phyloP scores from a whole-genome alignment of 106 monocot species.

The Acorus gramineus region DNA sequence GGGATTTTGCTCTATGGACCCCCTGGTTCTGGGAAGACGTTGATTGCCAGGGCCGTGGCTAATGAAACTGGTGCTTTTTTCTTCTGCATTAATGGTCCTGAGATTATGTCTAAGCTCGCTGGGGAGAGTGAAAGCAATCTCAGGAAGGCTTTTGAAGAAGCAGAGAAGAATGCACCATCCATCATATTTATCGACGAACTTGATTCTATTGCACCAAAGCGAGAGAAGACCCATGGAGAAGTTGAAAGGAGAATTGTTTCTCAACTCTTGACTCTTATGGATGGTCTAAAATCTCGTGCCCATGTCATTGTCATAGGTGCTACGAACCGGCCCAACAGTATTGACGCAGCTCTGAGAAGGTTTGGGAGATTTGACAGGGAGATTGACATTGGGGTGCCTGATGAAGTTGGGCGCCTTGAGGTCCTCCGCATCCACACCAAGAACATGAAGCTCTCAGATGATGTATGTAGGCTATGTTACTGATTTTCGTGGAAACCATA shows the following conservation, averaged over 20 bases:
- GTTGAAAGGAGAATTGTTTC: constrained; percentile 90
- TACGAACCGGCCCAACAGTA: constrained; percentile 86
- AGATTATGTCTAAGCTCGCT: constrained; percentile 91
- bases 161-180: constrained; percentile 88
- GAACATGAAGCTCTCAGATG: constrained; percentile 89
- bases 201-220: constrained; percentile 84
- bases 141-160: constrained; percentile 90
- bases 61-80: constrained; percentile 90
- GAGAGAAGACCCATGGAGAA: constrained; percentile 85
- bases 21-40: constrained; percentile 82
- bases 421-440: constrained; percentile 90
- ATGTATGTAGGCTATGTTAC: constrained; percentile 25
- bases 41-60: constrained; percentile 80
- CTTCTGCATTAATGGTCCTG: constrained; percentile 84
- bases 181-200: constrained; percentile 92
- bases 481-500: background rate
- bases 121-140: constrained; percentile 93
- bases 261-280: constrained; percentile 81
- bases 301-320: constrained; percentile 94
- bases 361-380: constrained; percentile 90
- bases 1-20: constrained; percentile 80
- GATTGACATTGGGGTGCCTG: constrained; percentile 87
- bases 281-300: constrained; percentile 70
- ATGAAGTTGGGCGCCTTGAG: constrained; percentile 79
- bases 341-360: constrained; percentile 80